phyloP scores from a whole-genome alignment of 2,329 filamentous ascomycete genomes.

The Hypoxylon rubiginosum region DNA sequence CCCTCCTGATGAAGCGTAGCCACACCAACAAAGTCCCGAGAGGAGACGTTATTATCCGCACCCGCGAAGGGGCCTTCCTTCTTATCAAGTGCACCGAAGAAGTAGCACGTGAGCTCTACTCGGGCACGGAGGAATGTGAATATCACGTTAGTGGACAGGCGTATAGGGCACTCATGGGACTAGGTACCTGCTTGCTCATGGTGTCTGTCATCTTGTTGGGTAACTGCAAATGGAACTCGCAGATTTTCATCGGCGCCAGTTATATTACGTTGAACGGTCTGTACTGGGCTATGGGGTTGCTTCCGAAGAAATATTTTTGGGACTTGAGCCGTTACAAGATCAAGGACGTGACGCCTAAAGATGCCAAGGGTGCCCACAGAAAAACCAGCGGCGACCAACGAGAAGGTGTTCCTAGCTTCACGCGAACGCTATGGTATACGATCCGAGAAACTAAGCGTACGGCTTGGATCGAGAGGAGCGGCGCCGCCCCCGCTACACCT shows the following conservation, averaged over 20 bases:
- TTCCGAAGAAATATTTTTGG: constrained; percentile 67
- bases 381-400: constrained; percentile 51
- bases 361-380: constrained; percentile 55
- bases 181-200: constrained; percentile 73
- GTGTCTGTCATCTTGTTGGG: constrained; percentile 71
- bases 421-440: constrained; percentile 70
- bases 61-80: constrained; percentile 71
- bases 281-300: constrained; percentile 69
- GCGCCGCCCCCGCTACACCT: constrained; percentile 65
- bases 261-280: constrained; percentile 72
- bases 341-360: constrained; percentile 57
- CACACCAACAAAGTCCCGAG: constrained; percentile 63
- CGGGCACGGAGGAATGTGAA: constrained; percentile 70
- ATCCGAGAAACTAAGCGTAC: constrained; percentile 66
- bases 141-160: constrained; percentile 63
- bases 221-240: constrained; percentile 72
- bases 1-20: constrained; percentile 65
- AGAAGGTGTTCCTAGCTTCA: constrained; percentile 64
- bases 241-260: constrained; percentile 68
- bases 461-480: constrained; percentile 66
- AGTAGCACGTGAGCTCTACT: constrained; percentile 73
- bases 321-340: constrained; percentile 67
- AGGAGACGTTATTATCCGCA: constrained; percentile 73
- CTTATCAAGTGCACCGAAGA: constrained; percentile 70
- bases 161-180: constrained; percentile 68